Evolutionary conservation across 1,284 basidiomycete genomes (phyloP), one percentile per base, ranked within the genome.

Genomic region (Ustilago tritici): DNA sequence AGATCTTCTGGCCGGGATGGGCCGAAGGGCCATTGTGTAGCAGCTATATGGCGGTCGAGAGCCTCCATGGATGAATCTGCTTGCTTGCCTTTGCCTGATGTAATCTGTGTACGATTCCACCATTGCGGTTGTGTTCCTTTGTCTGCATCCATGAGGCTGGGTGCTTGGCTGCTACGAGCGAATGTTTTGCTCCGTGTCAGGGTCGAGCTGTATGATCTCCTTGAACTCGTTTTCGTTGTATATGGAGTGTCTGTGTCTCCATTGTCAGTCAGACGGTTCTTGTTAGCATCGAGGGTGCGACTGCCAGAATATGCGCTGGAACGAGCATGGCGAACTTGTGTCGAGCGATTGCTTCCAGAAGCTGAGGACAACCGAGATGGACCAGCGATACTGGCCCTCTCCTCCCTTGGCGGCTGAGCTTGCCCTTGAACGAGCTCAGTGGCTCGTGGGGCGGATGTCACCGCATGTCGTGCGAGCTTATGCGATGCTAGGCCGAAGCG

Each of bases 1-100:
- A 77, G 59, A 10, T 77, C 70, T 23, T 73, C 43, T 14, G 70
- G 61, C 14, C 63, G 67, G n/a, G 70, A 65, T 12, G 67, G 57
- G 4, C 56, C 61, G 32, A 77, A 77, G 1, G 66, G 70, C 71
- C 71, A 74, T 14, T 43, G 55, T 17, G 43, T 43, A 6, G 71
- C 62, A 17, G 58, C 60, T 41, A 68, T 54, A 34, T 67, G 66
- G 11, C 64, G 60, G 31, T 67, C 43, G 19, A 66, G 52, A 35
- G 62, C 63, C 12, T 75, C 60, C 41, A 71, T 35, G 8, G 63
- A 62, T 15, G 12, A 19, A n/a, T 59, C 46, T 31, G 31, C 12
- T 12, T 50, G 28, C 49, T 50, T 50, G 49, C 11, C 35, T 12
- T 58, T 47, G 57, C 38, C 52, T 4, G 36, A n/a, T n/a, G 36